Conservation (phyloP, 768 basidiomycete genomes). For the Pholiota microspora region DNA sequence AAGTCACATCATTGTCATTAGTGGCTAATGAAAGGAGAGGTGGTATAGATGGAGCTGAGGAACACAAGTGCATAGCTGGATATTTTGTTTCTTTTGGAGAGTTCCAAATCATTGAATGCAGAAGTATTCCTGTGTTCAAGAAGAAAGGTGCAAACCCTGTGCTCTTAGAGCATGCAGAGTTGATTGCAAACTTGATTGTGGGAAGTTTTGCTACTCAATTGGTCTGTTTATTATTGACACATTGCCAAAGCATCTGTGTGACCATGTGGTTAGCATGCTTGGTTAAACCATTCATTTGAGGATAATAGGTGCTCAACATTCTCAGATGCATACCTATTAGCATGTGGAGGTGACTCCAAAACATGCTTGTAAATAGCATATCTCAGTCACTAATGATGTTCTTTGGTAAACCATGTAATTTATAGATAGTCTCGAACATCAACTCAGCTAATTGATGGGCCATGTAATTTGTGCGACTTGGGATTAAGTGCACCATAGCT, state of each 20-base stretch:
- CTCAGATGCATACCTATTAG: background rate
- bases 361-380: slow-evolving; percentile 6
- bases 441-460: slow-evolving; percentile 34
- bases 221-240: slow-evolving; percentile 1
- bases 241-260: slow-evolving; percentile 2
- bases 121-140: background rate
- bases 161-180: background rate
- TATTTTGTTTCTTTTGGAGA: background rate
- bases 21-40: no score
- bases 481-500: slow-evolving; percentile 24
- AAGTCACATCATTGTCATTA: no score
- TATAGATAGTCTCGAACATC: slow-evolving; percentile 32
- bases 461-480: slow-evolving; percentile 24
- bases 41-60: no score
- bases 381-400: slow-evolving; percentile 40
- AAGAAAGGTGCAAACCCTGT: slow-evolving; percentile 2
- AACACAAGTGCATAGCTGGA: no score
- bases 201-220: slow-evolving; percentile 2
- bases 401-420: slow-evolving; percentile 35
- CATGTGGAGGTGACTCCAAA: background rate
- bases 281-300: slow-evolving; percentile 6
- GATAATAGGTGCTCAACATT: slow-evolving; percentile 12
- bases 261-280: slow-evolving; percentile 2
- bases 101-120: slow-evolving; percentile 8
- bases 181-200: slow-evolving; percentile 2